These are phyloP conservation scores for Candida morakotiae DNA, from an alignment of 805 yeast species.

Conservation along the genomic window DNA sequence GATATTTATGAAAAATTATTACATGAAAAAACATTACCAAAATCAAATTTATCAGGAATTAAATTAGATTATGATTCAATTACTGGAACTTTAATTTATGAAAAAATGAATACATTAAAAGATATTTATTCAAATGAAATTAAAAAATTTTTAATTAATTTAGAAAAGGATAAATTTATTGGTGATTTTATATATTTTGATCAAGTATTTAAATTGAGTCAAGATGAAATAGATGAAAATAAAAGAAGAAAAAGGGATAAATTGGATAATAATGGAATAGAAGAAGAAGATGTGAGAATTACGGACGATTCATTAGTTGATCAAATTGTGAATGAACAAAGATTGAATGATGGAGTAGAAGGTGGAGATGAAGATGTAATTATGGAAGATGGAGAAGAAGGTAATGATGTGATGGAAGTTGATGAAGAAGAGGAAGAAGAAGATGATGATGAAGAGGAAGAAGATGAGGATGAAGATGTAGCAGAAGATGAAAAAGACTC, in stretches of 20 bases:
- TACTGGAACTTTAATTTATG: slow-evolving; percentile 22
- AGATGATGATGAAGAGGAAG: slow-evolving; percentile 12
- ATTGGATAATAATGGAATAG: slow-evolving; percentile 4
- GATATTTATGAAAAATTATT: slow-evolving; percentile 12
- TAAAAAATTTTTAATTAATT: slow-evolving; percentile 14
- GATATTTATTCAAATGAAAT: slow-evolving; percentile 15
- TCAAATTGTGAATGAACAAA: slow-evolving; percentile 7
- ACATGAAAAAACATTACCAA: slow-evolving; percentile 12
- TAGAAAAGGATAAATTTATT: slow-evolving; percentile 21
- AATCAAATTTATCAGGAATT: slow-evolving; percentile 7
- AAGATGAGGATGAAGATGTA: slow-evolving; percentile 11
- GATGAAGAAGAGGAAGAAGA: slow-evolving; percentile 10
- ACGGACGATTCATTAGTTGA: slow-evolving; percentile 9
- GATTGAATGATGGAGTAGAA: slow-evolving; percentile 7
- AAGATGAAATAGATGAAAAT: slow-evolving; percentile 7
- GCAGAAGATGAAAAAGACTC: slow-evolving; percentile 10
- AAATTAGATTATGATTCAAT: slow-evolving; percentile 12
- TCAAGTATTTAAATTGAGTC: slow-evolving; percentile 11
- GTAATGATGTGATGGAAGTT: slow-evolving; percentile 9
- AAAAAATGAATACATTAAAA: slow-evolving; percentile 15
- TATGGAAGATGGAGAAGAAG: slow-evolving; percentile 7
- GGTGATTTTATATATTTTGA: slow-evolving; percentile 27
- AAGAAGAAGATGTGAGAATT: slow-evolving; percentile 1
- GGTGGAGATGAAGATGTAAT: slow-evolving; percentile 10
- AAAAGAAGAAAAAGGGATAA: slow-evolving; percentile 8